phyloP scores from a whole-genome alignment of 441 rosid genomes.

The Eruca vesicaria region DNA sequence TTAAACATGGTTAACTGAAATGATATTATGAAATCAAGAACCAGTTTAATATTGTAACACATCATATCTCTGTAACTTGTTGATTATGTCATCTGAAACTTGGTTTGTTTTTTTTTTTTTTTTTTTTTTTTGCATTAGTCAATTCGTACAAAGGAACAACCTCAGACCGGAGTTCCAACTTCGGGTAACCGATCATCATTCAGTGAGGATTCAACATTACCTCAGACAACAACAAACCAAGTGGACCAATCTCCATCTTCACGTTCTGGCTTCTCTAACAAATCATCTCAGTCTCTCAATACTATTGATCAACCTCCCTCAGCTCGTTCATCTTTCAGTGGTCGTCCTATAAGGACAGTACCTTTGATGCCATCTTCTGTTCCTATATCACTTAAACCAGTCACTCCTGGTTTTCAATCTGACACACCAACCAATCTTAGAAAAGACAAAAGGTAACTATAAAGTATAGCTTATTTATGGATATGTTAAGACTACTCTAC shows the following conservation, averaged over 20 bases:
- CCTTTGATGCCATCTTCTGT: constrained; percentile 53
- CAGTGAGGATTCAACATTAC: constrained; percentile 31
- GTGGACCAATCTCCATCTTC: constrained; percentile 44
- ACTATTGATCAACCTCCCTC: constrained; percentile 61
- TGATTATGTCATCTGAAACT: too few species aligned
- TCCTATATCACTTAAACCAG: constrained; percentile 57
- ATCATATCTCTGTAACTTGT: background rate
- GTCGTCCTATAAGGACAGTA: constrained; percentile 46
- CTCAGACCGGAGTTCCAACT: constrained; percentile 43
- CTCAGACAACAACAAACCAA: constrained; percentile 36
- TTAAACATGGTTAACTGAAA: too few species aligned
- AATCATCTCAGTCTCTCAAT: constrained; percentile 40
- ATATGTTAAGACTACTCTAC: too few species aligned
- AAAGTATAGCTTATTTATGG: too few species aligned
- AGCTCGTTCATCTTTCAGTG: constrained; percentile 49
- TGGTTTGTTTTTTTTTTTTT: constrained; percentile 29
- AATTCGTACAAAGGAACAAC: constrained; percentile 62
- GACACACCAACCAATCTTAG: constrained; percentile 45
- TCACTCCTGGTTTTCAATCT: constrained; percentile 38
- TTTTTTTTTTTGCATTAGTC: constrained; percentile 46
- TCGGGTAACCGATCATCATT: constrained; percentile 38
- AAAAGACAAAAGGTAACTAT: constrained; percentile 70
- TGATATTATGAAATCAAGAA: background rate
- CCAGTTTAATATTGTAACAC: background rate
- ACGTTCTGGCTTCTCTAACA: constrained; percentile 29